Evolutionary conservation across 129 eudicot genomes (phyloP).

Genomic region (Flaveria brownii): DNA sequence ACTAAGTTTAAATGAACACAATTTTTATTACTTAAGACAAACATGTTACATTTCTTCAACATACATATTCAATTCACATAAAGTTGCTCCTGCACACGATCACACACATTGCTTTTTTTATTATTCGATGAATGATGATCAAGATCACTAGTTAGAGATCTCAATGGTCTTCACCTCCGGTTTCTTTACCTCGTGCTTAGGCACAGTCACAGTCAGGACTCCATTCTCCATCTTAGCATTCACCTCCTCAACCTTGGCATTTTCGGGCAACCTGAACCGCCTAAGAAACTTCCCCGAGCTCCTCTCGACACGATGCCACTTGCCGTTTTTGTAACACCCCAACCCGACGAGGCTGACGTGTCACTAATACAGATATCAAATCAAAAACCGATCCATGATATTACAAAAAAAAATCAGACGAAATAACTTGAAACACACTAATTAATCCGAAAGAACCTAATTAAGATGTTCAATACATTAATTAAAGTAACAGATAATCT

Average conservation of each 20-base stretch:
- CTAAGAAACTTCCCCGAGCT: slow-evolving; percentile 42
- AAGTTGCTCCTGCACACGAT: not conserved
- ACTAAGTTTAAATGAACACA: not conserved
- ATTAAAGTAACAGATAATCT: no score
- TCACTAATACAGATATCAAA: no score
- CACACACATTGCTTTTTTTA: no score
- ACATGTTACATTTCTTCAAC: not conserved
- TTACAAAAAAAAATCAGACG: no score
- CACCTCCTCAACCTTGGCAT: slow-evolving; percentile 38
- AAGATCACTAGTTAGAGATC: slow-evolving; percentile 16
- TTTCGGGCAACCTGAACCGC: slow-evolving; percentile 42
- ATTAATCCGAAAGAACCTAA: no score
- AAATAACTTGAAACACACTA: no score
- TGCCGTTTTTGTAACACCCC: slow-evolving; percentile 43
- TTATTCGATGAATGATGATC: no score
- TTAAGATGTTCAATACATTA: no score
- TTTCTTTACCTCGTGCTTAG: slow-evolving; percentile 41
- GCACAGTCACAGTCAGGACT: slow-evolving; percentile 41
- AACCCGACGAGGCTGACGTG: no score
- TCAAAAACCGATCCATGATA: no score
- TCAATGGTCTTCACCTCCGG: slow-evolving; percentile 37
- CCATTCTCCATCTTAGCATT: slow-evolving; percentile 52
- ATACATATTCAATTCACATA: not conserved
- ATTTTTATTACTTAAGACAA: slow-evolving; percentile 18
- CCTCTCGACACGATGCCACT: slow-evolving; percentile 44